These are phyloP conservation scores for Saccharomyces hybrid DNA, from an alignment of 1,139 yeast species.

Conservation along the genomic window DNA sequence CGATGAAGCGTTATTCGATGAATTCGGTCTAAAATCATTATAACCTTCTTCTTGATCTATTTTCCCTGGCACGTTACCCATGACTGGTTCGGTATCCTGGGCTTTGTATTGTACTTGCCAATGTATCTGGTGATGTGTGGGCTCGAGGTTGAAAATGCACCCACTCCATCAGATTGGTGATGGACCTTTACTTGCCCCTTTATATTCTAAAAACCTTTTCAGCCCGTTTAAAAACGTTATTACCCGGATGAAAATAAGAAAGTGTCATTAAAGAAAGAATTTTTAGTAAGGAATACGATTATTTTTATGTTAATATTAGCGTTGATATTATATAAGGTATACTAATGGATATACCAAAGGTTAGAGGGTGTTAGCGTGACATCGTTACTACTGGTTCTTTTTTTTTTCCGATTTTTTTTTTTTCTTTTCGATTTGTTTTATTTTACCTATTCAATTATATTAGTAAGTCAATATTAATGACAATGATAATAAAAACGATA, in stretches of 20 bases:
- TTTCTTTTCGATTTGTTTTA: not conserved
- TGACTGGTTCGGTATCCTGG: constrained; percentile 14
- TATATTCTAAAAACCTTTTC: constrained; percentile 4
- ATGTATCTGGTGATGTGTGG: not conserved
- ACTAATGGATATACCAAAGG: not conserved
- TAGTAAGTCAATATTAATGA: not conserved
- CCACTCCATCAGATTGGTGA: constrained; percentile 1
- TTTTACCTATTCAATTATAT: not conserved
- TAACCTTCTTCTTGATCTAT: constrained; percentile 31
- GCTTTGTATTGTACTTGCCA: not conserved
- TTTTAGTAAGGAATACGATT: not conserved
- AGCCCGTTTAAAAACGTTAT: not conserved
- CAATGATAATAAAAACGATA: not conserved
- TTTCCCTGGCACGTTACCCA: constrained; percentile 59
- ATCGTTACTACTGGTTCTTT: not conserved
- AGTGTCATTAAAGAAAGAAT: not conserved
- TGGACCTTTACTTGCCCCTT: constrained; percentile 4
- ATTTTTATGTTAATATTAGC: not conserved
- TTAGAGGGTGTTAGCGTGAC: not conserved
- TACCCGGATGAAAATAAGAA: not conserved
- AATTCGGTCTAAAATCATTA: constrained; percentile 5
- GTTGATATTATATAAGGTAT: not conserved
- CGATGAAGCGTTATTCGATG: constrained; percentile 9
- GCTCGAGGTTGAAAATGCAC: not conserved
- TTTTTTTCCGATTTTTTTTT: not conserved